Evolutionary conservation across 1,284 basidiomycete species (phyloP).

Genomic region (Tremellales sp.): DNA sequence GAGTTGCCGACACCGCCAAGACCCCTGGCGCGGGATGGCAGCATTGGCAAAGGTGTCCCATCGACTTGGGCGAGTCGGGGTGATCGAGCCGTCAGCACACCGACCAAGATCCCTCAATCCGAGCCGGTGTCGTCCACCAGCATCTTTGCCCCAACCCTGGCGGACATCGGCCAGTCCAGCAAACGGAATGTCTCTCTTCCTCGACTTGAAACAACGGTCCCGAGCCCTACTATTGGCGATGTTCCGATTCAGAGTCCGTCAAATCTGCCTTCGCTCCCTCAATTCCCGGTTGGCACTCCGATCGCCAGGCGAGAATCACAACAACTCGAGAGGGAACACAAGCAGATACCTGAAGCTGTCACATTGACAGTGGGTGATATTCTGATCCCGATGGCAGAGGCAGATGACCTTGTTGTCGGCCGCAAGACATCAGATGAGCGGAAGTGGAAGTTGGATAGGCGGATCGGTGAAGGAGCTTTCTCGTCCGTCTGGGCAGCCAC

Average conservation of each 20-base stretch:
- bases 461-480: slow-evolving; percentile 70
- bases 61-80: background rate
- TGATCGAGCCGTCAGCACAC: slow-evolving; percentile 15
- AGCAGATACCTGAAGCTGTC: slow-evolving; percentile 15
- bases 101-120: too few relatives aligned
- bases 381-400: slow-evolving; percentile 9
- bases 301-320: slow-evolving; percentile 13
- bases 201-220: too few relatives aligned
- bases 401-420: background rate
- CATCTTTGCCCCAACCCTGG: too few relatives aligned
- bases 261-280: slow-evolving; percentile 8
- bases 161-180: too few relatives aligned
- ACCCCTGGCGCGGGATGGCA: slow-evolving; percentile 14
- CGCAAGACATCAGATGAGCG: background rate
- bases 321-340: slow-evolving; percentile 16
- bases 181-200: too few relatives aligned
- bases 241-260: slow-evolving; percentile 11
- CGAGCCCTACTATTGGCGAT: slow-evolving; percentile 2
- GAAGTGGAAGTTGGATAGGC: slow-evolving; percentile 52
- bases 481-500: slow-evolving; percentile 69
- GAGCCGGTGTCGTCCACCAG: too few relatives aligned
- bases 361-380: slow-evolving; percentile 24
- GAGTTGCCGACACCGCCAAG: slow-evolving; percentile 32
- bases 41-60: slow-evolving; percentile 17
- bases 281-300: background rate